Evolutionary conservation across 169 alveolate species (phyloP), one percentile per base, ranked within the genome.

Genomic region (Perkinsus olseni): DNA sequence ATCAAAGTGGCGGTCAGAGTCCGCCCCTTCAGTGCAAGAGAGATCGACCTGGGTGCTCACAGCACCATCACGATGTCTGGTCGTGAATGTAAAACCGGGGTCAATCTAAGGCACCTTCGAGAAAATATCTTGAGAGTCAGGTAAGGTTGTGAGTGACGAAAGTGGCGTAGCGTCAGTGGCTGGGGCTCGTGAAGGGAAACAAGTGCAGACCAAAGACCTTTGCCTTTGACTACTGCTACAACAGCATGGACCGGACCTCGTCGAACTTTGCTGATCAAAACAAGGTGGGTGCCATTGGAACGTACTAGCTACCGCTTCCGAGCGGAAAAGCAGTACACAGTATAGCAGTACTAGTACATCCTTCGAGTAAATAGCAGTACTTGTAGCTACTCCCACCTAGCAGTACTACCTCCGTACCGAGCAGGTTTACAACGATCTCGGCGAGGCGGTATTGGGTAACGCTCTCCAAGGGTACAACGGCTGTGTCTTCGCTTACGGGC

Each of bases 381-480:
- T n/a, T n/a, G n/a, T n/a, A n/a, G n/a, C n/a, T n/a, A n/a, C n/a
- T n/a, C n/a, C n/a, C n/a, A n/a, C n/a, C n/a, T n/a, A n/a, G n/a
- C n/a, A n/a, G n/a, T n/a, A n/a, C n/a, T n/a, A n/a, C n/a, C n/a
- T n/a, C n/a, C n/a, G n/a, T n/a, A n/a, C n/a, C n/a, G n/a, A n/a
- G 28, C 34, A 62, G 82, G 82, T 62, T 28, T 62, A 62, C 31
- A 62, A 31, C 24, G 93, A 91, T 28, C 93, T 91, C n/a, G 93
- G 93, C 34, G 62, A 39, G 74, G 93, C 48, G 24, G 40, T 91
- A 10, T n/a, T 91, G 38, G n/a, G 39, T 34, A 91, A 91, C 38
- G 74, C 93, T 6, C n/a, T 91, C 3, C 38, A 93, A 74, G 91
- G 96, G 20, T 91, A 91, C 74, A 91, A 91, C 39, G 93, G 62